Percentiles rank a stretch among this genome's conserved stretches.
Evolutionary conservation across 2,329 filamentous ascomycete species (phyloP).

Genomic region (Daldinia eschscholtzii): DNA sequence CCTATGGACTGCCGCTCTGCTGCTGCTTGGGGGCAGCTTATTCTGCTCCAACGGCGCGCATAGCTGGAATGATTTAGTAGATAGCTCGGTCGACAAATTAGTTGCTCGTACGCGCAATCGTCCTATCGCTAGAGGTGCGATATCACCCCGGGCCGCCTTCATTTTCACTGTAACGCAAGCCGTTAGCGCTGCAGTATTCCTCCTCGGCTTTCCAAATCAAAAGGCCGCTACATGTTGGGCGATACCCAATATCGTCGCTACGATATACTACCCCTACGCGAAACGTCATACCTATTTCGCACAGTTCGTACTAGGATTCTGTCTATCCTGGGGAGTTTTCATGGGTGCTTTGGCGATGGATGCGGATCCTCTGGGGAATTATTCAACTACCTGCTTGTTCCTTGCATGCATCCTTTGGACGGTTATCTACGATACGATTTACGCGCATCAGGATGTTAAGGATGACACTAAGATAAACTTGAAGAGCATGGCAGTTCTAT

Average conservation of each 20-base stretch:
- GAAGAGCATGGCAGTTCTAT: conserved; percentile 52
- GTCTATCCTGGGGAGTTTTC: conserved; percentile 50
- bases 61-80: conserved; percentile 54
- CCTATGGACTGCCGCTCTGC: conserved; percentile 8
- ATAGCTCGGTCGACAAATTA: conserved; percentile 51
- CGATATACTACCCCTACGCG: conserved; percentile 51
- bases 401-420: conserved; percentile 50
- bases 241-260: conserved; percentile 46
- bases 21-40: conserved; percentile 46
- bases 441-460: conserved; percentile 52
- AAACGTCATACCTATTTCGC: conserved; percentile 53
- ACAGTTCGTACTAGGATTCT: conserved; percentile 53
- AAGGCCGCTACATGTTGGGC: conserved; percentile 30
- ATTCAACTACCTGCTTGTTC: conserved; percentile 39
- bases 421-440: conserved; percentile 54
- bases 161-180: conserved; percentile 49
- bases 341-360: conserved; percentile 45
- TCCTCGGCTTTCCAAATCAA: conserved; percentile 38
- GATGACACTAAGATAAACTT: conserved; percentile 52
- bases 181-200: conserved; percentile 39
- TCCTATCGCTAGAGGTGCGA: conserved; percentile 52
- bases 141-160: conserved; percentile 47
- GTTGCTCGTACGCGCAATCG: conserved; percentile 49
- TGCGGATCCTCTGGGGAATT: background rate
- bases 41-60: conserved; percentile 51